phyloP scores from a whole-genome alignment of 2,329 filamentous ascomycete genomes.

The Dothistroma pini region DNA sequence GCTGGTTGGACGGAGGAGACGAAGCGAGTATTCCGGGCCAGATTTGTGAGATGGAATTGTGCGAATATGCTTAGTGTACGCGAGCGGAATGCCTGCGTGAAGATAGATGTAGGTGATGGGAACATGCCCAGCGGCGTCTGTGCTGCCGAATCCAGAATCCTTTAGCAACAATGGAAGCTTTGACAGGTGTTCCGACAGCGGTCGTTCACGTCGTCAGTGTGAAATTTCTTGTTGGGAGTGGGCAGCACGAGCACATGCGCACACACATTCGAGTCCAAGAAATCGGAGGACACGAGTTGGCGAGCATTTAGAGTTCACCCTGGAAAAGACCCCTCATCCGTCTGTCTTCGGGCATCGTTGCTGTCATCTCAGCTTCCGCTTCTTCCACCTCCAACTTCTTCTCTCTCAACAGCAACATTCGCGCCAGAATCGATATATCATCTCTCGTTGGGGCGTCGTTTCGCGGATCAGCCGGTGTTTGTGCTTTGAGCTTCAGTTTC shows the following conservation, averaged over 20 bases:
- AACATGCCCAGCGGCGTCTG: neutral
- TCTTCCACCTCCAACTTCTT: conserved; percentile 1
- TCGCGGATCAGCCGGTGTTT: conserved; percentile 8
- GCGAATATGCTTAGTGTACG: neutral
- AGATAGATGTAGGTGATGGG: neutral
- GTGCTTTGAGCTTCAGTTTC: conserved; percentile 11
- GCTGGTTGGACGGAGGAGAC: neutral
- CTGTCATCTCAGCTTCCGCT: neutral
- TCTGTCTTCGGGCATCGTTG: neutral
- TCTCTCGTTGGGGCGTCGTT: conserved; percentile 9
- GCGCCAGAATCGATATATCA: neutral
- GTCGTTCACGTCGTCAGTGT: neutral
- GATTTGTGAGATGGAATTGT: neutral
- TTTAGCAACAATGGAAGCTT: neutral
- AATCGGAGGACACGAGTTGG: neutral
- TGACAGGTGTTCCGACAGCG: neutral
- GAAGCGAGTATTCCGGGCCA: neutral
- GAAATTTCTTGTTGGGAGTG: neutral
- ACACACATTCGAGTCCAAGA: neutral
- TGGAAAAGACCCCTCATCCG: neutral
- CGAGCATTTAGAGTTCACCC: neutral
- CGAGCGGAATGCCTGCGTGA: neutral
- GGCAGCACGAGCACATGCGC: neutral
- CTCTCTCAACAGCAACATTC: conserved; percentile 1
- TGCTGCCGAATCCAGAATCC: neutral